Conservation (phyloP, 225 moss, liverwort and hornwort species). For the Pseudoscleropodium purum region DNA sequence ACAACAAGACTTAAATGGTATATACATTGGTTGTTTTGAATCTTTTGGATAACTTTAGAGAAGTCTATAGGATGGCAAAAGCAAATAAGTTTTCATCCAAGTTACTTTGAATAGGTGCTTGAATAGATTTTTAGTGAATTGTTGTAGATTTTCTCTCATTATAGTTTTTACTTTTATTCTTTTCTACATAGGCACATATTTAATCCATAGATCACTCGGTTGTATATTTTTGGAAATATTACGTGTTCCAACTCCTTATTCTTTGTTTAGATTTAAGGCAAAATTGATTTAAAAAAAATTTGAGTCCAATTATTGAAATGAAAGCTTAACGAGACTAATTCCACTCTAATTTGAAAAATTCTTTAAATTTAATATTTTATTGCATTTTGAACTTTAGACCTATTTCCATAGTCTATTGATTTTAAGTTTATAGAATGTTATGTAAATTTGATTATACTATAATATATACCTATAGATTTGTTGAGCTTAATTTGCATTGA, state of each 20-base stretch:
- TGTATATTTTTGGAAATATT: too few relatives aligned
- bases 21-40: background rate
- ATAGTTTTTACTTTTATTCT: background rate
- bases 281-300: too few relatives aligned
- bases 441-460: background rate
- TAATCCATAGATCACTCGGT: background rate
- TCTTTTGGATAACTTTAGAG: background rate
- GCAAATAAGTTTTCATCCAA: background rate
- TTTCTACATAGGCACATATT: background rate
- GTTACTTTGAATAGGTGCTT: too few relatives aligned
- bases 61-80: background rate
- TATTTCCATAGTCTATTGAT: background rate
- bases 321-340: background rate
- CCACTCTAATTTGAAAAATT: background rate
- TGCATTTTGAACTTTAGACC: background rate
- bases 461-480: background rate
- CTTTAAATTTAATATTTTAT: background rate
- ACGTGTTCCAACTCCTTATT: background rate
- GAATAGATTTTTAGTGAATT: accelerated
- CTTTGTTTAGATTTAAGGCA: background rate
- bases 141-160: background rate
- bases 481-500: background rate
- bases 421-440: background rate
- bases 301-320: background rate
- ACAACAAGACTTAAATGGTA: background rate